A percentile compares a stretch with the other conserved stretches of the same genome.
Evolutionary conservation across 768 basidiomycete species (phyloP).

Genomic region (Gloeopeniophorella convolvens): DNA sequence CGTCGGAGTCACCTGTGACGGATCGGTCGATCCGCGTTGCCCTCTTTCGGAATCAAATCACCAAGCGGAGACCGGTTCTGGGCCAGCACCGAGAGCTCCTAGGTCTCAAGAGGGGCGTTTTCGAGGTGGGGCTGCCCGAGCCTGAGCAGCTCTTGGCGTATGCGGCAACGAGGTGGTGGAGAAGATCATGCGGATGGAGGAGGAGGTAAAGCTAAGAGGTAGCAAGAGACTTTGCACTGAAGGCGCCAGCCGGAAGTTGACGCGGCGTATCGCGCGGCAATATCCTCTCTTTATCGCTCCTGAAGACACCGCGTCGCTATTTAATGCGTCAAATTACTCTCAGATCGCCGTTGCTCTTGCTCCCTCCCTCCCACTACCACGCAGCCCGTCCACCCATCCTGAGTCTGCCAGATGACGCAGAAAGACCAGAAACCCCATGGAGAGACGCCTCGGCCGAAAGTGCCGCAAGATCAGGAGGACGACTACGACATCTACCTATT

Average conservation of each 20-base stretch:
- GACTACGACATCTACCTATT: constrained; percentile 4
- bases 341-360: constrained; percentile 2
- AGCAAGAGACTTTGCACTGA: neutral
- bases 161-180: neutral
- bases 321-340: constrained; percentile 2
- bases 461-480: neutral
- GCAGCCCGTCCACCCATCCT: neutral
- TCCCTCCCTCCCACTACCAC: neutral
- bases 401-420: neutral
- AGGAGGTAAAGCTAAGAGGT: neutral
- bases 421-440: neutral
- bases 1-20: neutral
- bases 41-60: constrained; percentile 11
- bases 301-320: constrained; percentile 12
- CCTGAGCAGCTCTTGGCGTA: neutral
- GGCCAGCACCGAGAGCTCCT: neutral
- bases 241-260: constrained; percentile 3
- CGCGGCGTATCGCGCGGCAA: neutral
- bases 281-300: neutral
- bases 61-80: neutral
- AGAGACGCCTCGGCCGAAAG: neutral
- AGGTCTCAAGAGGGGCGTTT: too few relatives aligned
- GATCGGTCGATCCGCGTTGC: constrained; percentile 18
- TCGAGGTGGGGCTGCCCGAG: neutral
- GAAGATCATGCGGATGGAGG: neutral